Evolutionary conservation across 2,329 filamentous ascomycete genomes (phyloP).

Genomic region (Penicillium sp.): DNA sequence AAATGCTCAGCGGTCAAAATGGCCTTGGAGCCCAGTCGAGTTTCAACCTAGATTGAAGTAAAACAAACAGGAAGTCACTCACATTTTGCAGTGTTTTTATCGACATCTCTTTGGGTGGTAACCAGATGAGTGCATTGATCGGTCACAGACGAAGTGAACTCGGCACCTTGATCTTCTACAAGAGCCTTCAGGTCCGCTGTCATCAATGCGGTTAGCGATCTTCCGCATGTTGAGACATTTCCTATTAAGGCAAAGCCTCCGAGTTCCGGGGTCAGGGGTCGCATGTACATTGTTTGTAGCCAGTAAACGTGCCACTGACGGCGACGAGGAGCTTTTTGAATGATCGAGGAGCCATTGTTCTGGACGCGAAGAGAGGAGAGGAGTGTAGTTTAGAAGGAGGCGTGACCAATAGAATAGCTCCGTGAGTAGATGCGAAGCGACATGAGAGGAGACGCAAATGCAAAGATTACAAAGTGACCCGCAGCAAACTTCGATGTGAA

Average conservation of each 20-base stretch:
- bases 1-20: too few relatives aligned
- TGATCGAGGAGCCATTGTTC: constrained; percentile 21
- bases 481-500: too few relatives aligned
- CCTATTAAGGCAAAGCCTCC: constrained; percentile 4
- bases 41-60: constrained; percentile 36
- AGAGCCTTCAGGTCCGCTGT: constrained; percentile 30
- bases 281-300: constrained; percentile 46
- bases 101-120: constrained; percentile 33
- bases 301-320: constrained; percentile 56
- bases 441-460: too few relatives aligned
- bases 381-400: not conserved
- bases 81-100: constrained; percentile 18
- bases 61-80: too few relatives aligned
- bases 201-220: constrained; percentile 9
- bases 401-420: too few relatives aligned
- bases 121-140: constrained; percentile 37
- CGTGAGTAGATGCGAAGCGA: too few relatives aligned
- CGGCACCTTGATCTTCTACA: constrained; percentile 33
- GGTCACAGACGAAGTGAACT: constrained; percentile 27
- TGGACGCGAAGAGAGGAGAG: not conserved
- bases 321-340: constrained; percentile 43
- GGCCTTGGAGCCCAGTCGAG: constrained; percentile 22
- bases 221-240: constrained; percentile 9
- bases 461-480: too few relatives aligned
- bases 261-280: constrained; percentile 2